A percentile compares a stretch with the other conserved stretches of the same genome.
Conservation (phyloP, 2,329 filamentous ascomycete genomes). For the Stachybotrys chlorohalonatus region DNA sequence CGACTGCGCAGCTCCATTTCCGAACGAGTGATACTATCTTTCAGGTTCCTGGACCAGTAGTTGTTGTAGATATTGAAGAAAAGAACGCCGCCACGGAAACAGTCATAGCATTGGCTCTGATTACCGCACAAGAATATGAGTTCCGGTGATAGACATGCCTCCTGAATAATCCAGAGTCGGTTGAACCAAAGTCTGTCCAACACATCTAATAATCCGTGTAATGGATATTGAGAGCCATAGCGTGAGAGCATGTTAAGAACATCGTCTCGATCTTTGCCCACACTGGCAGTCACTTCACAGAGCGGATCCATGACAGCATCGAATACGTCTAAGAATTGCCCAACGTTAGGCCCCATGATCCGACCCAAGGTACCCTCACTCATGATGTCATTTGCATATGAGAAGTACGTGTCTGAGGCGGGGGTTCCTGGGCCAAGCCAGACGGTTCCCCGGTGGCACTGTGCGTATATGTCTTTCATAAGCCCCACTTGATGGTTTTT, state of each 20-base stretch:
- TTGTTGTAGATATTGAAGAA: conserved; percentile 21
- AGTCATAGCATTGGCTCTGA: conserved; percentile 13
- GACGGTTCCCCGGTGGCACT: conserved; percentile 11
- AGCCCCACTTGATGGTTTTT: conserved; percentile 16
- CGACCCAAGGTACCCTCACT: conserved; percentile 11
- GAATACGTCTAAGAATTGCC: conserved; percentile 15
- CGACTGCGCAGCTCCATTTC: conserved; percentile 9
- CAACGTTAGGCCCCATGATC: conserved; percentile 12
- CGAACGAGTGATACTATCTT: conserved; percentile 2
- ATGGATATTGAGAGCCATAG: conserved; percentile 13
- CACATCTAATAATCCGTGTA: conserved; percentile 15
- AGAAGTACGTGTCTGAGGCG: conserved; percentile 12
- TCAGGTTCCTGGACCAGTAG: conserved; percentile 12
- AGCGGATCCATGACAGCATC: conserved; percentile 17
- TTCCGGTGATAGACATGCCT: conserved; percentile 15
- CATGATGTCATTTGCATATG: conserved; percentile 7
- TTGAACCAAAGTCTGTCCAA: conserved; percentile 18
- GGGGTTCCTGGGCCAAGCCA: conserved; percentile 17
- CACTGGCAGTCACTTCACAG: conserved; percentile 7
- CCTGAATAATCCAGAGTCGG: conserved; percentile 26
- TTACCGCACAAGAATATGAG: conserved; percentile 17
- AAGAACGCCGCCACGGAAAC: conserved; percentile 12
- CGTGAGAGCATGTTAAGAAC: conserved; percentile 13
- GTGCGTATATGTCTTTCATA: conserved; percentile 19
- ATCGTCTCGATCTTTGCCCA: conserved; percentile 15